Conservation (phyloP, 345 rosid genomes). For the Carallia brachiata region DNA sequence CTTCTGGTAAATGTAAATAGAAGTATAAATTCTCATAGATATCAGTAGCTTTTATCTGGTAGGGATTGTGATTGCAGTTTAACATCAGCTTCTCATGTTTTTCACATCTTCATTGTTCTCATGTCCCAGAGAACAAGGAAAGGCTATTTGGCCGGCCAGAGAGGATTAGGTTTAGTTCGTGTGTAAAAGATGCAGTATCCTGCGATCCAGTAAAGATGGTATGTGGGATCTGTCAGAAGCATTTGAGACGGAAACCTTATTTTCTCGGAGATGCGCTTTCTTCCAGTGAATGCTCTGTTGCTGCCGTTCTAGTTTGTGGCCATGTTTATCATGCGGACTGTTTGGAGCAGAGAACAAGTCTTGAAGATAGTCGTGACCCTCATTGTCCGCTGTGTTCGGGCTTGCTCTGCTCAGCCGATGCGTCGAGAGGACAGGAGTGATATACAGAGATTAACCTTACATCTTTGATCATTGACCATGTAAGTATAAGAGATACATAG, state of each 20-base stretch:
- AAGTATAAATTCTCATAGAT: too few species aligned
- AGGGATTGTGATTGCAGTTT: not conserved
- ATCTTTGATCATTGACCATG: constrained; percentile 20
- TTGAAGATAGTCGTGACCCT: constrained; percentile 47
- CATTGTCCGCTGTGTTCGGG: constrained; percentile 48
- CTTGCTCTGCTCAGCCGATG: constrained; percentile 18
- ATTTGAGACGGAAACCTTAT: constrained; percentile 44
- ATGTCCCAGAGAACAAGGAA: constrained; percentile 20
- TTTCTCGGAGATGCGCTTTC: constrained; percentile 36
- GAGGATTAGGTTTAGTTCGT: constrained; percentile 42
- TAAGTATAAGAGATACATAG: constrained; percentile 12
- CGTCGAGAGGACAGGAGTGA: constrained; percentile 23
- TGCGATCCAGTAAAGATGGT: constrained; percentile 36
- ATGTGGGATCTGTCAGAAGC: constrained; percentile 58
- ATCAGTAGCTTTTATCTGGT: too few species aligned
- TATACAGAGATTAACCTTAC: constrained; percentile 17
- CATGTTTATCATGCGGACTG: constrained; percentile 67
- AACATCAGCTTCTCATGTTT: not conserved
- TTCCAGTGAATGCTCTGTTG: constrained; percentile 41
- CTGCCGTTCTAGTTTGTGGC: constrained; percentile 63
- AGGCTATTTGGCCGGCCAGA: constrained; percentile 39
- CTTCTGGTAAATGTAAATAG: too few species aligned
- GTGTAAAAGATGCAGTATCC: constrained; percentile 29
- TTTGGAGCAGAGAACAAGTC: constrained; percentile 47
- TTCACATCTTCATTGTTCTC: not conserved